phyloP scores from a whole-genome alignment of 2,329 filamentous ascomycete species.

The Zasmidium angulare region DNA sequence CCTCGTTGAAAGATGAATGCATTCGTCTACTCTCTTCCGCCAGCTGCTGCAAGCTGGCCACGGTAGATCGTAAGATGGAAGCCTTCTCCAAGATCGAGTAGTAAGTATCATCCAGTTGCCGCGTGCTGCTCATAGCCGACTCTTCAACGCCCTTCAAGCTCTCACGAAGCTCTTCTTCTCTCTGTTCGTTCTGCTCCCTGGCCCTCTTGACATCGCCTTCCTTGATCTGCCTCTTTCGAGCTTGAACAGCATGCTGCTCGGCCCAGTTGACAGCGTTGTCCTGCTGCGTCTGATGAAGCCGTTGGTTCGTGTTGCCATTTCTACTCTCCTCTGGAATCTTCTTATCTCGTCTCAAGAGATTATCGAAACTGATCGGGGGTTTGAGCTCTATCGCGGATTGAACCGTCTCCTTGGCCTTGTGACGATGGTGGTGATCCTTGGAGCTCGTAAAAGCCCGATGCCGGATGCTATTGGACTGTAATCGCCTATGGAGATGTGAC shows the following conservation, averaged over 20 bases:
- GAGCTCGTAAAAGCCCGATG: conserved; percentile 22
- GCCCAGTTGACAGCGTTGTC: conserved; percentile 17
- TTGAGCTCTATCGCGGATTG: conserved; percentile 47
- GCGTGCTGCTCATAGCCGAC: conserved; percentile 62
- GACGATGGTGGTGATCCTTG: conserved; percentile 23
- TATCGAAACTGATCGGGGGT: conserved; percentile 46
- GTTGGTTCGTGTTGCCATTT: conserved; percentile 19
- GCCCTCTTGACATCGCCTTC: conserved; percentile 42
- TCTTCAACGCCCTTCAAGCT: conserved; percentile 47
- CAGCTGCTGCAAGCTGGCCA: conserved; percentile 66
- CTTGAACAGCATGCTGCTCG: conserved; percentile 18
- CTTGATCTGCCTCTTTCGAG: conserved; percentile 28
- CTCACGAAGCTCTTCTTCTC: conserved; percentile 41
- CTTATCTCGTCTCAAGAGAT: conserved; percentile 39
- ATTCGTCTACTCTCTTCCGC: conserved; percentile 56
- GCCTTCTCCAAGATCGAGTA: conserved; percentile 71
- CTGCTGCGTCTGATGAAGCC: conserved; percentile 5
- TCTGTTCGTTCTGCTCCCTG: conserved; percentile 38
- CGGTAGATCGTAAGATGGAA: conserved; percentile 62
- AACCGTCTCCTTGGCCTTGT: conserved; percentile 41
- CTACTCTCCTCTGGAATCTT: conserved; percentile 27
- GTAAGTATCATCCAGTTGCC: conserved; percentile 71
- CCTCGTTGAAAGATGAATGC: conserved; percentile 53
- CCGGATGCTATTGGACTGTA: conserved; percentile 23
- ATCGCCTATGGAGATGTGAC: conserved; percentile 20